Conservation (phyloP, 495 filamentous ascomycete genomes). For the Penicillium maclennaniae region DNA sequence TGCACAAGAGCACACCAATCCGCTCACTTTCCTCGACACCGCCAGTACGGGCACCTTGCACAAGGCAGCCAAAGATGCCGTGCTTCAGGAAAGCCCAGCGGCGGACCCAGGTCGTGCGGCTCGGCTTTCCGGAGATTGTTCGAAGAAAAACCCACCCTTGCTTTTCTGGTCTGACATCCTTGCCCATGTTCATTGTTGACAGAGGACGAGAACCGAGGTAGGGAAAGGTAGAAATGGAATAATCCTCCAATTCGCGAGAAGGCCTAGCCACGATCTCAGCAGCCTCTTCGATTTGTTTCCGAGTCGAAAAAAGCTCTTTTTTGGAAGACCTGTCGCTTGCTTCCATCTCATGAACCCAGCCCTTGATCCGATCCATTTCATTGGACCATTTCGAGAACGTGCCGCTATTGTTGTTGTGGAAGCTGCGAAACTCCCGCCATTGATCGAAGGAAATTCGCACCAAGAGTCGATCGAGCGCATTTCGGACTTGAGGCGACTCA, state of each 20-base stretch:
- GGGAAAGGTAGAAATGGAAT: conserved; percentile 79
- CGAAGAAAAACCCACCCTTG: conserved; percentile 92
- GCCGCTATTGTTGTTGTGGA: conserved; percentile 55
- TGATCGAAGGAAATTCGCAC: conserved; percentile 80
- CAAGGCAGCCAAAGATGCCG: conserved; percentile 92
- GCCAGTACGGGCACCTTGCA: conserved; percentile 77
- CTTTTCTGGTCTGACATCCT: conserved; percentile 60
- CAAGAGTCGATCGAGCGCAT: conserved; percentile 77
- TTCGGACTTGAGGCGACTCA: conserved; percentile 75
- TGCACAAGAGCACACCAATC: conserved; percentile 92
- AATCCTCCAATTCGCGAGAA: conserved; percentile 89
- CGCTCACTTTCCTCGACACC: conserved; percentile 94
- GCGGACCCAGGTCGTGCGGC: conserved; percentile 78
- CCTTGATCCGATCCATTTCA: conserved; percentile 86
- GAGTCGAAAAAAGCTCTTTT: conserved; percentile 70
- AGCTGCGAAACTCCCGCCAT: conserved; percentile 73
- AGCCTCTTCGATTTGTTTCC: conserved; percentile 78
- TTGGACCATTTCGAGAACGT: conserved; percentile 57
- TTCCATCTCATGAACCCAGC: conserved; percentile 94
- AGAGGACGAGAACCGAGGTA: conserved; percentile 72
- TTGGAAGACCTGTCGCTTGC: conserved; percentile 71
- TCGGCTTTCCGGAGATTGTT: conserved; percentile 80
- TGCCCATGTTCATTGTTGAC: conserved; percentile 46
- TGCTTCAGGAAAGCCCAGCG: conserved; percentile 94
- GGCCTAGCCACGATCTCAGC: conserved; percentile 68